Evolutionary conservation across 352 stramenopile species (phyloP).

Genomic region (Phytophthora ramorum): DNA sequence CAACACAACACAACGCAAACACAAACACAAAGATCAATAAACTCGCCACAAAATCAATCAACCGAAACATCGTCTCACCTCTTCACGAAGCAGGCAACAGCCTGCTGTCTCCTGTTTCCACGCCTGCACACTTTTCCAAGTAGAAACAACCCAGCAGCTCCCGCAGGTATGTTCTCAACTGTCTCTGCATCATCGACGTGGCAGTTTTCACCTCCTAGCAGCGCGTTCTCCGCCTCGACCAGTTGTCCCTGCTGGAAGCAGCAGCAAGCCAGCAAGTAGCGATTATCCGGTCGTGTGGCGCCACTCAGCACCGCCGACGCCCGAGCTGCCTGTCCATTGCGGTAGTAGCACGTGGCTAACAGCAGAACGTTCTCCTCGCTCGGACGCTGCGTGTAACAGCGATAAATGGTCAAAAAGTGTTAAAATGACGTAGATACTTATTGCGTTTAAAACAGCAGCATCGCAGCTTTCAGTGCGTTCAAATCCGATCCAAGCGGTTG

Average conservation of each 20-base stretch:
- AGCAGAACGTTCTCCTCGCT: conserved; percentile 64
- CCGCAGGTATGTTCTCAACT: conserved; percentile 55
- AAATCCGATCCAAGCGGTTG: conserved; percentile 9
- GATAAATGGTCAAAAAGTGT: conserved; percentile 15
- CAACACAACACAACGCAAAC: conserved; percentile 5
- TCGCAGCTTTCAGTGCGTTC: conserved; percentile 16
- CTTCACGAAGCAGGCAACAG: conserved; percentile 91
- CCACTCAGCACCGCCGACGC: conserved; percentile 66
- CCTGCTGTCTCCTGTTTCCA: conserved; percentile 90
- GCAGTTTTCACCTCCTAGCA: conserved; percentile 65
- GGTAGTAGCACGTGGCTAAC: conserved; percentile 75
- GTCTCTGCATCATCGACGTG: conserved; percentile 29
- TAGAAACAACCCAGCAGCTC: conserved; percentile 93
- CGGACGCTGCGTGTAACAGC: conserved; percentile 46
- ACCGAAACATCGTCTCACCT: conserved; percentile 42
- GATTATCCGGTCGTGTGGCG: conserved; percentile 54
- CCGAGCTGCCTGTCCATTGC: conserved; percentile 54
- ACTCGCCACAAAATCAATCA: not conserved
- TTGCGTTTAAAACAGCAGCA: conserved; percentile 10
- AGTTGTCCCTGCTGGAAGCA: conserved; percentile 77
- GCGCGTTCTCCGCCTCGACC: conserved; percentile 91
- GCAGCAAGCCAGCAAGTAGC: conserved; percentile 72
- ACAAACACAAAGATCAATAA: conserved; percentile 10
- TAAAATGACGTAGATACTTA: conserved; percentile 21
- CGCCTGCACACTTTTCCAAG: conserved; percentile 92